Conservation (phyloP, 495 filamentous ascomycete species). For the Hamigera avellanea region DNA sequence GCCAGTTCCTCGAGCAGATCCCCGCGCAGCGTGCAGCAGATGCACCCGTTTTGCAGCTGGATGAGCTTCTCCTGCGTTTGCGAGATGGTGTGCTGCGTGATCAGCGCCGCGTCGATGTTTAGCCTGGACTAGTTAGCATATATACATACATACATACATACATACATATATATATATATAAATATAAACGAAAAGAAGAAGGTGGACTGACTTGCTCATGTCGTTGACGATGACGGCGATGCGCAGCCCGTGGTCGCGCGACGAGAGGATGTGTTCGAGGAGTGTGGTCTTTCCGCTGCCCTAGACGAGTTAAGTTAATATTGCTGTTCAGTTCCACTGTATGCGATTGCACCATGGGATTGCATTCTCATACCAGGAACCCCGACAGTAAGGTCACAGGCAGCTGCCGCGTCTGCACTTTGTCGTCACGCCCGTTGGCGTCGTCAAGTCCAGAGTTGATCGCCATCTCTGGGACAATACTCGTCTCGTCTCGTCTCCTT, state of each 20-base stretch:
- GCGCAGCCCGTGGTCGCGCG: constrained; percentile 37
- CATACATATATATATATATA: background rate
- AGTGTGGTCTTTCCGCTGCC: constrained; percentile 47
- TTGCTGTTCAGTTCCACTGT: background rate
- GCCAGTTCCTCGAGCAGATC: constrained; percentile 45
- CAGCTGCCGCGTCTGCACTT: constrained; percentile 16
- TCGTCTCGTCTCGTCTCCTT: too few species aligned
- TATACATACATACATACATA: background rate
- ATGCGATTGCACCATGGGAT: background rate
- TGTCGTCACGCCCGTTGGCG: too few species aligned
- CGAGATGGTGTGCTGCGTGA: constrained; percentile 38
- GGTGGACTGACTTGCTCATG: constrained; percentile 32
- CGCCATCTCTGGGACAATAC: too few species aligned
- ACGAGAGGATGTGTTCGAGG: constrained; percentile 42
- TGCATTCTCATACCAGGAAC: constrained; percentile 23
- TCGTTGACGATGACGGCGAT: constrained; percentile 51
- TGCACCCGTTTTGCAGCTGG: constrained; percentile 51
- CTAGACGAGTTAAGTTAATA: constrained; percentile 11
- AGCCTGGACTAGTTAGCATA: constrained; percentile 27
- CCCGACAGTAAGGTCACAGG: constrained; percentile 38
- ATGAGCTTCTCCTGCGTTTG: constrained; percentile 45
- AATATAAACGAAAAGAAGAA: background rate
- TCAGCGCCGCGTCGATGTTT: constrained; percentile 46
- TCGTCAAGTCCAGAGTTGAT: too few species aligned
- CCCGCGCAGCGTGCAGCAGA: constrained; percentile 49